phyloP scores from a whole-genome alignment of 2,329 filamentous ascomycete species.

The Penicillium olsonii region DNA sequence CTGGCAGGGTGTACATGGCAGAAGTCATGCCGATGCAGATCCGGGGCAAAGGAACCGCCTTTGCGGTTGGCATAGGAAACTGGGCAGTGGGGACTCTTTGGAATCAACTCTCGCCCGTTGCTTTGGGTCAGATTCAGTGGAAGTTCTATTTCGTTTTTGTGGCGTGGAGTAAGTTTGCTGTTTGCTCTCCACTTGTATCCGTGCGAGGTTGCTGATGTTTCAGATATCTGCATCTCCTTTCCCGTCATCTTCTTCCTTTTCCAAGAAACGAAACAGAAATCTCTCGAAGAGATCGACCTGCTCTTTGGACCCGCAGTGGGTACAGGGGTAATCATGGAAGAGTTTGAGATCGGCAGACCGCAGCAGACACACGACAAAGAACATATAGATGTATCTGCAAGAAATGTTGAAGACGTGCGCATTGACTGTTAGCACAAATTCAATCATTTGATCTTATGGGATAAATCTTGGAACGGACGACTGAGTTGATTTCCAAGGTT shows the following conservation, averaged over 20 bases:
- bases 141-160: slow-evolving; percentile 62
- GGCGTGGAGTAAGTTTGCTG: slow-evolving; percentile 45
- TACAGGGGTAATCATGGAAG: slow-evolving; percentile 30
- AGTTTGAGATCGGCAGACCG: neutral
- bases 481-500: neutral
- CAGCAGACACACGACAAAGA: slow-evolving; percentile 9
- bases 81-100: slow-evolving; percentile 63
- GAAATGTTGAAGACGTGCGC: too few species aligned
- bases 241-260: slow-evolving; percentile 55
- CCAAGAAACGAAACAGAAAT: slow-evolving; percentile 56
- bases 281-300: slow-evolving; percentile 60
- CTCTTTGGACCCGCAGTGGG: slow-evolving; percentile 59
- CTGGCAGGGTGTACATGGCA: slow-evolving; percentile 64
- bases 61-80: slow-evolving; percentile 60
- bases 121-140: slow-evolving; percentile 51
- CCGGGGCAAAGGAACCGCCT: slow-evolving; percentile 59
- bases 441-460: too few species aligned
- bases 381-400: too few species aligned
- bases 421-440: too few species aligned
- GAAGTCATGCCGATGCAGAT: slow-evolving; percentile 70
- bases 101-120: slow-evolving; percentile 60
- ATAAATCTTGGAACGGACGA: too few species aligned
- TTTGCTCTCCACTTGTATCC: neutral
- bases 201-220: slow-evolving; percentile 1
- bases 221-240: slow-evolving; percentile 40